These are phyloP conservation scores for Lablab purpureus DNA, from an alignment of 306 rosid species.

Conservation along the genomic window DNA sequence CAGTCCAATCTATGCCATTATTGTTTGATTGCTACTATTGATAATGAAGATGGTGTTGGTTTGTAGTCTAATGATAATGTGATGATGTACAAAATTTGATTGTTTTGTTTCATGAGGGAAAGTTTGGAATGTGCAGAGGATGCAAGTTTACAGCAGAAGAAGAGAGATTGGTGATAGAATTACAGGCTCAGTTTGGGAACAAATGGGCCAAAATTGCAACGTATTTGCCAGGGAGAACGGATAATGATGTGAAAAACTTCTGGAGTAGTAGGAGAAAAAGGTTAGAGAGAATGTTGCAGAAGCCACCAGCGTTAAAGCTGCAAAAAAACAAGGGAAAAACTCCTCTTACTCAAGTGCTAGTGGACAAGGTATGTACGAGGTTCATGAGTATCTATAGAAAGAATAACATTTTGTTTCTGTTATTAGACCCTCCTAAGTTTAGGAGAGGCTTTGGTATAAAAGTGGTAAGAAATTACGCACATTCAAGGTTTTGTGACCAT, in stretches of 20 bases:
- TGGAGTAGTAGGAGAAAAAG: constrained; percentile 69
- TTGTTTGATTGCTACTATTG: neutral
- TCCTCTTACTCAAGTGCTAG: constrained; percentile 36
- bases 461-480: no score
- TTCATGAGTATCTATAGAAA: no score
- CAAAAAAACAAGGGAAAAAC: constrained; percentile 50
- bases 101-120: neutral
- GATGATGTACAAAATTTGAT: neutral
- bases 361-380: constrained; percentile 39
- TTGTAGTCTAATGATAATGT: no score
- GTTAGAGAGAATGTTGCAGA: constrained; percentile 55
- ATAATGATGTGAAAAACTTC: constrained; percentile 73
- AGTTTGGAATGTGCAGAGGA: constrained; percentile 49
- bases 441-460: no score
- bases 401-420: no score
- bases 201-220: constrained; percentile 75
- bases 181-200: constrained; percentile 72
- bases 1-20: no score
- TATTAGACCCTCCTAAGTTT: no score
- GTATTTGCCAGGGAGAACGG: constrained; percentile 67
- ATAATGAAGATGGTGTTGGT: neutral
- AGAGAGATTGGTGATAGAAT: constrained; percentile 65
- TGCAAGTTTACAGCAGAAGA: constrained; percentile 73
- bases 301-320: constrained; percentile 47
- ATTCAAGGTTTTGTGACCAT: no score